These are phyloP conservation scores for Penicillium salamii DNA, from an alignment of 495 filamentous ascomycete species.

Conservation along the genomic window DNA sequence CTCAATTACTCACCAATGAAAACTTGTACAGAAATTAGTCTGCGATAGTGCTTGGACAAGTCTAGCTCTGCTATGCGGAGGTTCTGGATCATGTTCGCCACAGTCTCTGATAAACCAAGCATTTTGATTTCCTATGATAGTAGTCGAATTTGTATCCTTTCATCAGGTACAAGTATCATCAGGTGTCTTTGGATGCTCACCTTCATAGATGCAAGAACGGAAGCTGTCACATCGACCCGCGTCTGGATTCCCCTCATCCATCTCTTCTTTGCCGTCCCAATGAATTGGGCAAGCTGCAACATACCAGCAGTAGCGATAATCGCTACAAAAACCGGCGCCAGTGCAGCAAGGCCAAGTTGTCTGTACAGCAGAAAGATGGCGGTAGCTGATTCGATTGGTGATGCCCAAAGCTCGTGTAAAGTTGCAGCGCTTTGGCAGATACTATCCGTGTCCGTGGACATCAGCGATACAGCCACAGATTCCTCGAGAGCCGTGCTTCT, in stretches of 20 bases:
- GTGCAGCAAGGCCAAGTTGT: conserved; percentile 41
- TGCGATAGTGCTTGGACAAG: too few relatives aligned
- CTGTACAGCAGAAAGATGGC: conserved; percentile 49
- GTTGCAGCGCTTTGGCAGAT: conserved; percentile 31
- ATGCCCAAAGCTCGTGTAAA: conserved; percentile 51
- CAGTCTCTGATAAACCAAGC: conserved; percentile 45
- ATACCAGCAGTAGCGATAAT: background rate
- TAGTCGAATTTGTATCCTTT: too few relatives aligned
- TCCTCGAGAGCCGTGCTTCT: conserved; percentile 26
- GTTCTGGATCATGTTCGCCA: too few relatives aligned
- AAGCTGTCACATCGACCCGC: conserved; percentile 45
- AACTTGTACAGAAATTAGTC: too few relatives aligned
- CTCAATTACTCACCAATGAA: too few relatives aligned
- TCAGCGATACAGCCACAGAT: conserved; percentile 41
- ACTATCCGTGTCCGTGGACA: conserved; percentile 53
- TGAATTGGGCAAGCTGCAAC: background rate
- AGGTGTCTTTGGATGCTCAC: too few relatives aligned
- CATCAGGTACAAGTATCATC: too few relatives aligned
- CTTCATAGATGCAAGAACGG: conserved; percentile 51
- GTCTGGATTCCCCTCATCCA: conserved; percentile 39
- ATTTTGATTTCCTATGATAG: too few relatives aligned
- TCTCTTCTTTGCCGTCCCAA: conserved; percentile 21
- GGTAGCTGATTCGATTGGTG: conserved; percentile 47
- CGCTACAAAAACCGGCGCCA: background rate
- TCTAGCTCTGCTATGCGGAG: too few relatives aligned